These are phyloP conservation scores for Colletotrichum godetiae DNA, from an alignment of 2,329 filamentous ascomycete genomes.

Conservation along the genomic window DNA sequence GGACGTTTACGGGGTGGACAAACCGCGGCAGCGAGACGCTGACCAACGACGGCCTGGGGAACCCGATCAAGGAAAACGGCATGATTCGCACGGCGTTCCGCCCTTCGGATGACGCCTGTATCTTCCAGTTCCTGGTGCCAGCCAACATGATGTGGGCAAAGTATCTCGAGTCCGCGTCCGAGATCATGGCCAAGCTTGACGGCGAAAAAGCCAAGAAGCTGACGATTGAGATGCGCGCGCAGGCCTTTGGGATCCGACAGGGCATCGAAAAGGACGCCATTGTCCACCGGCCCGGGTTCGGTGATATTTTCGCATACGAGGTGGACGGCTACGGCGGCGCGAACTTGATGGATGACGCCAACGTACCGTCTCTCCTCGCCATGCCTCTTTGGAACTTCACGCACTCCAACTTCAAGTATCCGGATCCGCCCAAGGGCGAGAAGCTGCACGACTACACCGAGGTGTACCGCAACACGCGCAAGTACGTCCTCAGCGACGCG, in stretches of 20 bases:
- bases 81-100: conserved; percentile 89
- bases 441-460: conserved; percentile 63
- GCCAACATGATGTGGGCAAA: conserved; percentile 87
- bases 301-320: conserved; percentile 81
- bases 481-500: conserved; percentile 78
- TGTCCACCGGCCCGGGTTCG: conserved; percentile 61
- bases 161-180: conserved; percentile 64
- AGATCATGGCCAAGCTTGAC: conserved; percentile 57
- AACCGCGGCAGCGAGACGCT: conserved; percentile 84
- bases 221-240: conserved; percentile 62
- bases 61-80: conserved; percentile 84
- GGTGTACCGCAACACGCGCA: conserved; percentile 82
- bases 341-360: conserved; percentile 79
- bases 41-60: conserved; percentile 79
- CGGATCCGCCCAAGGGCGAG: conserved; percentile 21
- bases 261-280: conserved; percentile 80
- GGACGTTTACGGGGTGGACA: conserved; percentile 82
- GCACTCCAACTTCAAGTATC: conserved; percentile 18
- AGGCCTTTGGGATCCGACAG: conserved; percentile 72
- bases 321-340: conserved; percentile 78
- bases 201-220: conserved; percentile 57
- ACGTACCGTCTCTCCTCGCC: conserved; percentile 74
- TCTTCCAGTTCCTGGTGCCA: conserved; percentile 88
- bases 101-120: conserved; percentile 85
- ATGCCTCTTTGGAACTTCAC: conserved; percentile 72